Conservation (phyloP, 2,329 filamentous ascomycete species). For the Drechslera avenae region DNA sequence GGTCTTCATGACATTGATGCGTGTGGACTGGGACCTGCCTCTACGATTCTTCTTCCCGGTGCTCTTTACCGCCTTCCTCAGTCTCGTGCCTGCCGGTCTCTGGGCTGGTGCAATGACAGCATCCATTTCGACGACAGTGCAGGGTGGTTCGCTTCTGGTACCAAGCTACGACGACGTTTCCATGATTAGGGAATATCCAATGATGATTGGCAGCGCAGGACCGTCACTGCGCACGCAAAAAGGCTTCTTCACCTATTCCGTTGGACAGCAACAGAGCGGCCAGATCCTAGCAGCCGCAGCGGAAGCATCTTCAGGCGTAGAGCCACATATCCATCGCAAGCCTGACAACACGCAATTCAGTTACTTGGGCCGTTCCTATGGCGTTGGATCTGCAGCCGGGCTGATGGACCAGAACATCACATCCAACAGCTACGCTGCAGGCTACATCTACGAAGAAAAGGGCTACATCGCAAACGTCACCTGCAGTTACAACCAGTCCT, state of each 20-base stretch:
- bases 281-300: slow-evolving; percentile 32
- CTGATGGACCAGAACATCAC: slow-evolving; percentile 26
- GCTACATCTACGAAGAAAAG: slow-evolving; percentile 44
- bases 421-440: slow-evolving; percentile 23
- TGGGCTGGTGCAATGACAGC: slow-evolving; percentile 41
- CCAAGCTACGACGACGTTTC: slow-evolving; percentile 35
- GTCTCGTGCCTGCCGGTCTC: slow-evolving; percentile 33
- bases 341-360: slow-evolving; percentile 37
- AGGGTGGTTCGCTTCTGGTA: slow-evolving; percentile 21
- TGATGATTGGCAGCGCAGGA: slow-evolving; percentile 31
- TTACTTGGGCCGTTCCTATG: slow-evolving; percentile 48
- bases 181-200: slow-evolving; percentile 35
- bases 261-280: slow-evolving; percentile 31
- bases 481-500: slow-evolving; percentile 48
- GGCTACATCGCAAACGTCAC: slow-evolving; percentile 42
- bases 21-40: slow-evolving; percentile 37
- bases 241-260: slow-evolving; percentile 36
- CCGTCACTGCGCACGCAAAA: slow-evolving; percentile 29
- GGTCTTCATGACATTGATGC: slow-evolving; percentile 33
- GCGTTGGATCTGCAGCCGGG: slow-evolving; percentile 50
- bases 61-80: slow-evolving; percentile 26
- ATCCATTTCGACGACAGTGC: slow-evolving; percentile 23
- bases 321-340: slow-evolving; percentile 28
- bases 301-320: slow-evolving; percentile 27
- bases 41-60: slow-evolving; percentile 38